Conservation (phyloP, 148 eudicot species). For the Camellia japonica region DNA sequence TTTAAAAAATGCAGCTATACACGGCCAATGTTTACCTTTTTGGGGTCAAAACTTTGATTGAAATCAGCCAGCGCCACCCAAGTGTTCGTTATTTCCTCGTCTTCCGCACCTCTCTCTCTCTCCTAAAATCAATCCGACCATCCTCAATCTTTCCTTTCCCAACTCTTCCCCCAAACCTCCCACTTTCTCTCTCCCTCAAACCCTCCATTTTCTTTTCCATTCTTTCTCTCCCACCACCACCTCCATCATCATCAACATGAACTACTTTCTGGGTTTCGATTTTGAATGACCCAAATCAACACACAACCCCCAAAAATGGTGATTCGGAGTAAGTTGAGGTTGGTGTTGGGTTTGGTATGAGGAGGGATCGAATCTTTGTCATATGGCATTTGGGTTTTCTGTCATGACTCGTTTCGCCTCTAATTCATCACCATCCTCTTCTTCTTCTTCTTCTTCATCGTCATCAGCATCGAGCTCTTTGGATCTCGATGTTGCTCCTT, state of each 20-base stretch:
- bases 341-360: constrained; percentile 24
- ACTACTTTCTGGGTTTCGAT: too few relatives aligned
- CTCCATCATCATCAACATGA: too few relatives aligned
- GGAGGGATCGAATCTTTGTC: not conserved
- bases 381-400: not conserved
- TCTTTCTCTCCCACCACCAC: not conserved
- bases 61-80: too few relatives aligned
- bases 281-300: too few relatives aligned
- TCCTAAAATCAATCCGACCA: not conserved
- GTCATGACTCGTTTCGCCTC: constrained; percentile 10
- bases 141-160: constrained; percentile 1
- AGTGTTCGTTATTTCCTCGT: too few relatives aligned
- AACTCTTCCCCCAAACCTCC: not conserved
- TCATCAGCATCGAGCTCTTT: constrained; percentile 10
- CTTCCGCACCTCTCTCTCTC: not conserved
- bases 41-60: too few relatives aligned
- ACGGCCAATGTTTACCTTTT: too few relatives aligned
- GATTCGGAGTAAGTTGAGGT: not conserved
- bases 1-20: too few relatives aligned
- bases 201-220: not conserved
- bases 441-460: not conserved
- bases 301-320: not conserved
- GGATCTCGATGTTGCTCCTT: constrained; percentile 15
- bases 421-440: not conserved
- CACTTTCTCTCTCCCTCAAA: not conserved